phyloP scores from a whole-genome alignment of 1,284 basidiomycete species.

The Afroboletus lepidellus region DNA sequence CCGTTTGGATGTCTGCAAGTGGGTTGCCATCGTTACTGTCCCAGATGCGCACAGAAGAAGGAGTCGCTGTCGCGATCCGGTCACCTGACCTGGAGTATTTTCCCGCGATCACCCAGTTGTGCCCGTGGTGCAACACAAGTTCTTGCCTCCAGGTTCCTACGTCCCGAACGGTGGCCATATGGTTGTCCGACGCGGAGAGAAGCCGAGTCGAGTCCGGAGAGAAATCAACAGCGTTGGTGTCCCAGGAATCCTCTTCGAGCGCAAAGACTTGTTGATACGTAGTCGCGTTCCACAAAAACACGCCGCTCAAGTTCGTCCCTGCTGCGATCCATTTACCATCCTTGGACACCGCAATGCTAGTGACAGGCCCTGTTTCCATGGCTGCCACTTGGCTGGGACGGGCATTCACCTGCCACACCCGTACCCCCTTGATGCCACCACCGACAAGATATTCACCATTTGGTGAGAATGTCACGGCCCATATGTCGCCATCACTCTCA shows the following conservation, averaged over 20 bases:
- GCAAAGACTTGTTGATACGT: background rate
- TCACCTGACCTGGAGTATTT: slow-evolving; percentile 7
- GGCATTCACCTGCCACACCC: background rate
- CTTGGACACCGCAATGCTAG: background rate
- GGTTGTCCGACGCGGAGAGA: background rate
- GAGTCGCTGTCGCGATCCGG: slow-evolving; percentile 1
- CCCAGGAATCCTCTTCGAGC: too few relatives aligned
- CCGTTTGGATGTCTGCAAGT: too few relatives aligned
- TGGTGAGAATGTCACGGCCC: background rate
- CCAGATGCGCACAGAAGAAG: background rate
- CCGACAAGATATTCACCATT: background rate
- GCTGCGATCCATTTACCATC: background rate
- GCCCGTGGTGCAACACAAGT: background rate
- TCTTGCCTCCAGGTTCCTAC: background rate
- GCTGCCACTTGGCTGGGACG: background rate
- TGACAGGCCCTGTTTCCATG: background rate
- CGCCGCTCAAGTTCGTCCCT: background rate
- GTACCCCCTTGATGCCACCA: background rate
- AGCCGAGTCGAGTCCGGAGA: slow-evolving; percentile 1
- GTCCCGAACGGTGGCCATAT: background rate
- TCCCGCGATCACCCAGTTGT: background rate
- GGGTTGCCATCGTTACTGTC: too few relatives aligned
- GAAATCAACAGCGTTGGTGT: background rate
- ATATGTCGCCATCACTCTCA: background rate
- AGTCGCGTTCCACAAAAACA: background rate